These are phyloP conservation scores for Magnaporthiopsis rhizophila DNA, from an alignment of 2,329 filamentous ascomycete species.

Conservation along the genomic window DNA sequence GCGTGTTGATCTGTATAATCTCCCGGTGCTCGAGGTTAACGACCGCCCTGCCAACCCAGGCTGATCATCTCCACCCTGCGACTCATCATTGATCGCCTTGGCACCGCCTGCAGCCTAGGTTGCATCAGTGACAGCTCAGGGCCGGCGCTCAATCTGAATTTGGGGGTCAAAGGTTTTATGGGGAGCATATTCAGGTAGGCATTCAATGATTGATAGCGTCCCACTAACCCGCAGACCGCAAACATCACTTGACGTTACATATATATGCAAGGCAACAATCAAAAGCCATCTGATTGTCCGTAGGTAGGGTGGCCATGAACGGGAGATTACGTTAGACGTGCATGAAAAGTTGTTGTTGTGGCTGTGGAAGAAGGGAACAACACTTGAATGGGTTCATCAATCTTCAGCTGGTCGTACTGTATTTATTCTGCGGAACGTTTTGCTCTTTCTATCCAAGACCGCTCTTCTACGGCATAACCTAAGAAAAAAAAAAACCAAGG, in stretches of 20 bases:
- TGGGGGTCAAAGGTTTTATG: too few species aligned
- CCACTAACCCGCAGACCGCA: not conserved
- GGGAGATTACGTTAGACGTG: not conserved
- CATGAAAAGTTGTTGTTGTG: not conserved
- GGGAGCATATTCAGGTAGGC: too few species aligned
- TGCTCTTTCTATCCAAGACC: not conserved
- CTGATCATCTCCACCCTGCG: too few species aligned
- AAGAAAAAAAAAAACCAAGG: not conserved
- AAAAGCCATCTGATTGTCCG: not conserved
- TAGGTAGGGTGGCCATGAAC: not conserved
- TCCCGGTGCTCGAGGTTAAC: too few species aligned
- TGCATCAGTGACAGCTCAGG: too few species aligned
- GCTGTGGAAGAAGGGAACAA: not conserved
- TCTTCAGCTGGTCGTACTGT: too few species aligned
- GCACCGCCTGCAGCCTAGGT: too few species aligned
- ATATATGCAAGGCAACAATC: not conserved
- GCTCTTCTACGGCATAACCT: not conserved
- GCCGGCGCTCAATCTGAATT: too few species aligned
- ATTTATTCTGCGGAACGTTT: not conserved
- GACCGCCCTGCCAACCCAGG: too few species aligned
- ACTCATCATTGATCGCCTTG: too few species aligned
- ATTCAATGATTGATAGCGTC: not conserved
- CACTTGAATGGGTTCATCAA: not conserved
- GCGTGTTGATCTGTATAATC: too few species aligned
- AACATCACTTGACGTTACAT: not conserved